Base-by-base conservation (phyloP, 176 grass and related monocot species). In the Lolium multiflorum region DNA sequence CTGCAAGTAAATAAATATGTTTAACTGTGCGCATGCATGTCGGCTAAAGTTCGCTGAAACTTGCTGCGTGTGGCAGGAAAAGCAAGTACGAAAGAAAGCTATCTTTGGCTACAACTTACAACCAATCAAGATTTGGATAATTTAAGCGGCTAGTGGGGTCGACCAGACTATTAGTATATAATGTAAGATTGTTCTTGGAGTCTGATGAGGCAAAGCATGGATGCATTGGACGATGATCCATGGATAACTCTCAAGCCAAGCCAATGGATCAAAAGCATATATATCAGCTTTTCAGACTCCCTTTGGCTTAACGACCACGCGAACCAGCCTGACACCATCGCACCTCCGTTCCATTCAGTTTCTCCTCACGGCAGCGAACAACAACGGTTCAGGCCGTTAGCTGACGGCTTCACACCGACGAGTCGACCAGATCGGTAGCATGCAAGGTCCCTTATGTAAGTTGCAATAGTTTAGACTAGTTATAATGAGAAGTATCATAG, bases 291-390 rank as follows among this genome's bases (percentile, higher is more conserved):
- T 89, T 5, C 14, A 51, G 51, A 41, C 13, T 22, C 66, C 22
- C 57, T 37, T 22, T 16, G 69, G 70, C 83, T 77, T 89, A 39
- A 86, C 71, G 41, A 3, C 71, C 61, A 90, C 78, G 70, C 82
- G 49, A 85, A 20, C 86, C 17, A 18, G 26, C 1, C 18, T 7
- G 18, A 1, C 77, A 9, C 24, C 49, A n/a, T 47, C 13, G 1
- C 35, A 67, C 20, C 65, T 43, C 20, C 24, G 86, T 83, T 52
- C 31, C 25, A 18, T 55, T 51, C 7, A 10, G 46, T 48, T 48
- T 9, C 7, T 48, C 46, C 9, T 10, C 7, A 48, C 46, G 9
- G 46, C 9, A 48, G 9, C 46, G 8, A 11, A 10, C 46, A 43
- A 1, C 41, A 43, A 43, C 41, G 41, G 41, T 43, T 48, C 8